These are phyloP conservation scores for Chaetoscypha palmicola DNA, from an alignment of 2,329 filamentous ascomycete genomes.

Conservation along the genomic window DNA sequence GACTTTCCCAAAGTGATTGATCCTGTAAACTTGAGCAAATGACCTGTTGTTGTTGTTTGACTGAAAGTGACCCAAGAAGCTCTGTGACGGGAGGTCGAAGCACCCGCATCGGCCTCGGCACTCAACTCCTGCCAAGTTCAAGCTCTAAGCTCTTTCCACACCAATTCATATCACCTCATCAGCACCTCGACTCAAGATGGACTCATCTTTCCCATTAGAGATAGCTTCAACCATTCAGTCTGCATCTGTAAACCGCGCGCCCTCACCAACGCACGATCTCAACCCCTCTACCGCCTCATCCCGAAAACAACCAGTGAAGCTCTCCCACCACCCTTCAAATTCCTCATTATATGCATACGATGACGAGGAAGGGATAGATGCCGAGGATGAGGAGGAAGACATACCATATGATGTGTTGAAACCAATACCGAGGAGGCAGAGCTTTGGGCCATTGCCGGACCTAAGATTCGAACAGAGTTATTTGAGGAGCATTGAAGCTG, in stretches of 20 bases:
- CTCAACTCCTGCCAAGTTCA: no score
- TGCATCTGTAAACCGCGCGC: slow-evolving; percentile 66
- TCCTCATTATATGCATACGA: slow-evolving; percentile 31
- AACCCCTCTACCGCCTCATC: slow-evolving; percentile 74
- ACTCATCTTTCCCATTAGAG: slow-evolving; percentile 47
- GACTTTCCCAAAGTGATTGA: no score
- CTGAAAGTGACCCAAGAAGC: no score
- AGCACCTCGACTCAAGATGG: slow-evolving; percentile 19
- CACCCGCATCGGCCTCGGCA: no score
- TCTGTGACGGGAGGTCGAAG: no score
- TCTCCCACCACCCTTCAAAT: slow-evolving; percentile 25
- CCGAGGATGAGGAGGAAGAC: slow-evolving; percentile 54
- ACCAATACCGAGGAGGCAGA: slow-evolving; percentile 43
- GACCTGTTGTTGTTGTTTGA: no score
- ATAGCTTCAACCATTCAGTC: slow-evolving; percentile 75
- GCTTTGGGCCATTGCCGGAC: slow-evolving; percentile 68
- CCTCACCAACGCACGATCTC: slow-evolving; percentile 66
- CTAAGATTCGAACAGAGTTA: slow-evolving; percentile 98
- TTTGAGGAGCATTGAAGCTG: slow-evolving; percentile 75
- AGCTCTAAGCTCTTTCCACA: no score
- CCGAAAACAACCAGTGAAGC: slow-evolving; percentile 53
- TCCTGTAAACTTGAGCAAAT: no score
- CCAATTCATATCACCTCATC: no score
- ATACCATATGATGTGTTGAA: slow-evolving; percentile 61
- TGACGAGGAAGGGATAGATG: slow-evolving; percentile 34